phyloP scores from a whole-genome alignment of 106 monocot genomes.

The Xerophyta viscosa region DNA sequence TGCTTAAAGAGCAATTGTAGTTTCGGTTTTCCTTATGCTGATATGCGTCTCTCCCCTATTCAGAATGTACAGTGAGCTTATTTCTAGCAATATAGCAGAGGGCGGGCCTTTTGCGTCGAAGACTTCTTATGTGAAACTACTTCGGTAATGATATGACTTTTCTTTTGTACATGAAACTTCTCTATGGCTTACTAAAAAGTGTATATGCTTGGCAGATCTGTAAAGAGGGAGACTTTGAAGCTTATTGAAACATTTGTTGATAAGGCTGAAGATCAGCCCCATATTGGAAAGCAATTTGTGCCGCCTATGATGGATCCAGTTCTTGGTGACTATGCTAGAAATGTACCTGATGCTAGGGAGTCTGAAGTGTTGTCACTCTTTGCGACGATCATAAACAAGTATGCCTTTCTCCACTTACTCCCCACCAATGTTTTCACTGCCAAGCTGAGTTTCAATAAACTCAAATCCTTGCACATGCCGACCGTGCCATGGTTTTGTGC shows the following conservation, averaged over 20 bases:
- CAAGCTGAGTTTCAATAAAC: too few relatives aligned
- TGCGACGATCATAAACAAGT: conserved; percentile 89
- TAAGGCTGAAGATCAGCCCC: conserved; percentile 89
- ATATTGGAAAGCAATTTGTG: conserved; percentile 93
- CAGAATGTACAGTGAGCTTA: conserved; percentile 99
- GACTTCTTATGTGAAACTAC: conserved; percentile 92
- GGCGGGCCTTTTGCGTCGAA: conserved; percentile 94
- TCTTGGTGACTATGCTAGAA: conserved; percentile 95
- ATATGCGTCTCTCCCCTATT: neutral
- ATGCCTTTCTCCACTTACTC: too few relatives aligned
- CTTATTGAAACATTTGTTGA: conserved; percentile 96
- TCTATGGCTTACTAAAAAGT: neutral
- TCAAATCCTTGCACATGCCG: too few relatives aligned
- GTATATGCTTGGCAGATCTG: conserved; percentile 48
- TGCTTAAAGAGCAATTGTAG: too few relatives aligned
- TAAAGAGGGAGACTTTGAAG: conserved; percentile 95
- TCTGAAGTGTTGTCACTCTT: conserved; percentile 97
- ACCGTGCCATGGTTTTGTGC: too few relatives aligned
- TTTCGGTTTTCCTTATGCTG: neutral
- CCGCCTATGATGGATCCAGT: conserved; percentile 99
- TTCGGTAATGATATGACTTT: conserved; percentile 35
- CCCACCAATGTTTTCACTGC: too few relatives aligned
- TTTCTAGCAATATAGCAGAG: conserved; percentile 88
- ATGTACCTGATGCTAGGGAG: conserved; percentile 97
- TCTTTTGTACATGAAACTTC: neutral